Base-by-base conservation (phyloP, 345 rosid genomes). In the Salix viminalis region DNA sequence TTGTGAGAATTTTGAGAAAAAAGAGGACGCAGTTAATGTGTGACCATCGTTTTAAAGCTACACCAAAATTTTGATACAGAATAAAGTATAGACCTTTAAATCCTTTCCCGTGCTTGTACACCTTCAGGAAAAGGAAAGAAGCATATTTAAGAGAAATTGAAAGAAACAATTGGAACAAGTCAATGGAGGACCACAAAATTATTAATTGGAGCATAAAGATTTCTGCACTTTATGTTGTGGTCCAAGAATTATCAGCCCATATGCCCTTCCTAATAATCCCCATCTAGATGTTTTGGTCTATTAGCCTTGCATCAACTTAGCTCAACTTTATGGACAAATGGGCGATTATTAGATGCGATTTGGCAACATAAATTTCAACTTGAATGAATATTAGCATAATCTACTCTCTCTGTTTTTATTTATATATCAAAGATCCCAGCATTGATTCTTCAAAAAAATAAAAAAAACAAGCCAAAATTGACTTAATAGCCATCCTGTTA, bases 221-320 rank as follows among this genome's bases (percentile, higher is more conserved):
- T 68, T 52, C 26, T 65, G 52, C 77, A 72, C 84, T 86, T 82
- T 79, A 36, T 23, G 19, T 23, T 39, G 82, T 75, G 86, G 88
- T 86, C 89, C 89, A 79, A 78, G 42, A 76, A 73, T 78, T 79
- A 81, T 80, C 71, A 39, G 36, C 37, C 42, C 66, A 71, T 75
- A 71, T 68, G 62, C 62, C 37, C 37, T 24, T 21, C 13, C 48
- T 71, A 8, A 19, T 72, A 39, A 72, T 67, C 73, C 75, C 32
- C 19, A 16, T 50, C 77, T 67, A 1, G 2, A 48, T 30, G 16
- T 44, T 69, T 23, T 44, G 30, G 46, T 42, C 28, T 13, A 4
- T 65, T 24, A 74, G 44, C 26, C 10, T 74, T 28, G 0, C 50
- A 18, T 39, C 65, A 37, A 37, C 72, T n/a, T 18, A 67, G 11